These are phyloP conservation scores for Dalbergia cochinchinensis DNA, from an alignment of 306 rosid species.

Conservation along the genomic window DNA sequence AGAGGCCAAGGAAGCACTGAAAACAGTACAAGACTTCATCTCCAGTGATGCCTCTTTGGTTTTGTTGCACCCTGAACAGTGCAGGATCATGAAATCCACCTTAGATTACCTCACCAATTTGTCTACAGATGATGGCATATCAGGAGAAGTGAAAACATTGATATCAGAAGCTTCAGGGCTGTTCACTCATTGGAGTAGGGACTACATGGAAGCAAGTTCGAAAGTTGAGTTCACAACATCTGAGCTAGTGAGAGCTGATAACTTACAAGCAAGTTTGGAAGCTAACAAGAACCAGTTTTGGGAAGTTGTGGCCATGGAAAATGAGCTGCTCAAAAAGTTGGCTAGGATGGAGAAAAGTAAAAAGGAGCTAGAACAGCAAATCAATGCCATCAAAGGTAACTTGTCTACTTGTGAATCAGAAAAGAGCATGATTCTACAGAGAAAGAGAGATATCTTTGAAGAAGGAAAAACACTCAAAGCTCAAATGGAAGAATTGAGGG, in stretches of 20 bases:
- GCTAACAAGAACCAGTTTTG: conserved; percentile 1
- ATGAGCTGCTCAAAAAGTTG: neutral
- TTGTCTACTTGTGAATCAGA: neutral
- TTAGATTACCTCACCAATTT: neutral
- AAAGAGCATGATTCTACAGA: neutral
- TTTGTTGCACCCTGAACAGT: neutral
- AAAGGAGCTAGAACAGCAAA: neutral
- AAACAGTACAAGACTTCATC: neutral
- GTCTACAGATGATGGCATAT: neutral
- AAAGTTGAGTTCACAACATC: neutral
- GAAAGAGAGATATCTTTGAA: conserved; percentile 26
- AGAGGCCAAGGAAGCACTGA: neutral
- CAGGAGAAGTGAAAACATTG: neutral
- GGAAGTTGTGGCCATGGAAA: conserved; percentile 6
- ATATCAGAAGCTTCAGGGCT: conserved; percentile 13
- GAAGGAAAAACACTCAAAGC: neutral
- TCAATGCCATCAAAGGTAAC: neutral
- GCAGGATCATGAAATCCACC: neutral
- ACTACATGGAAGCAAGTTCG: neutral
- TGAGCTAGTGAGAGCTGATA: neutral
- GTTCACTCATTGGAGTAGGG: neutral
- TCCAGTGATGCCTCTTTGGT: neutral
- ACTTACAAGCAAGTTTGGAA: neutral
- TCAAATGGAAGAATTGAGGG: conserved; percentile 15
- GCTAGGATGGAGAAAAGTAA: neutral